These are phyloP conservation scores for Ophiostoma himal-ulmi DNA, from an alignment of 2,329 filamentous ascomycete species.

Conservation along the genomic window DNA sequence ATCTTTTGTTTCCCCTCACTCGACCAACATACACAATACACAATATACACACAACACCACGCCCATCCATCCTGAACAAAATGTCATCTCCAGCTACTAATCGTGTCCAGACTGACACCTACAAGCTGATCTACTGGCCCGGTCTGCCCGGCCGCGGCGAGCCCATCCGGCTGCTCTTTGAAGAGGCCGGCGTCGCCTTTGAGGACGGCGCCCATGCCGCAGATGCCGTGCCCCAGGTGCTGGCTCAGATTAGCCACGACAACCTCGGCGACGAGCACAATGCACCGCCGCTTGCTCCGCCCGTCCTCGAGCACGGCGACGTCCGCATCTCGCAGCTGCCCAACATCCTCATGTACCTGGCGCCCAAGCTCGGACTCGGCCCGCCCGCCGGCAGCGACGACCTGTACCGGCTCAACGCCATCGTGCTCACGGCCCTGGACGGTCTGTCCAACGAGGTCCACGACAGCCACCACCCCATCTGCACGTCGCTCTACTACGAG, in stretches of 20 bases:
- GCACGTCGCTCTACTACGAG: slow-evolving; percentile 58
- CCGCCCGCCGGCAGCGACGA: slow-evolving; percentile 40
- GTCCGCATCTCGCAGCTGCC: slow-evolving; percentile 63
- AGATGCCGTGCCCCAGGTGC: slow-evolving; percentile 48
- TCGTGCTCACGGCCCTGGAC: slow-evolving; percentile 66
- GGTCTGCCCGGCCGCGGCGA: slow-evolving; percentile 68
- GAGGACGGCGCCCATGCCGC: slow-evolving; percentile 49
- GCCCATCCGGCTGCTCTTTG: slow-evolving; percentile 64
- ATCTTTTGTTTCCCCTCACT: not conserved
- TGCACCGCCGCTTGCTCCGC: slow-evolving; percentile 61
- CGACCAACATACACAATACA: not conserved
- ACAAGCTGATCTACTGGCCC: slow-evolving; percentile 68
- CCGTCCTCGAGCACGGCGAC: slow-evolving; percentile 57
- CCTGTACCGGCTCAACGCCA: slow-evolving; percentile 51
- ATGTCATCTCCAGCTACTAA: slow-evolving; percentile 28
- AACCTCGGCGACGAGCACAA: slow-evolving; percentile 43
- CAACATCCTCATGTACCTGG: slow-evolving; percentile 68
- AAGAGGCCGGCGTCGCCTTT: slow-evolving; percentile 61
- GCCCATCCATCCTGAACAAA: not conserved
- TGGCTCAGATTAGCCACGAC: slow-evolving; percentile 41
- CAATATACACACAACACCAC: not conserved
- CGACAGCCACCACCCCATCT: slow-evolving; percentile 69
- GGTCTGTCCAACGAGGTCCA: slow-evolving; percentile 65
- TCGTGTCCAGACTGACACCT: slow-evolving; percentile 37
- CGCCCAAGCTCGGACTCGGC: slow-evolving; percentile 52